Conservation (phyloP, 1,284 basidiomycete species). For the Rhodotorula mucilaginosa region DNA sequence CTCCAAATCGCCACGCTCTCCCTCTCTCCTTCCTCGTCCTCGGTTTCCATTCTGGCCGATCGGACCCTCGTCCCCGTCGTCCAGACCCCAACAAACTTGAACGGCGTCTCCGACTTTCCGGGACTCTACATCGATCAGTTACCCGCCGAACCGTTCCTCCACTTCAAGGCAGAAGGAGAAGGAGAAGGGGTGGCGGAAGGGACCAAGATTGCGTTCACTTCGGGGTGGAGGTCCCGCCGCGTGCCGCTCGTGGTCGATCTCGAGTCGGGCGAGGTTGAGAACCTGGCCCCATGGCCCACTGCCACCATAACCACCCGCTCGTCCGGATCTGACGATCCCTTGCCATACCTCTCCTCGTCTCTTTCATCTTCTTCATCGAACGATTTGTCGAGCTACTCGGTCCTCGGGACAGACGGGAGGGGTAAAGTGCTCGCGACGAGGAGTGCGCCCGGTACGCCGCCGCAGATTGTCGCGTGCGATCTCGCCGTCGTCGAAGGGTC, state of each 20-base stretch:
- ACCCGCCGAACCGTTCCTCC: slow-evolving; percentile 54
- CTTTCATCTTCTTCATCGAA: no score
- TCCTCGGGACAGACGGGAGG: slow-evolving; percentile 58
- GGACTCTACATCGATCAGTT: slow-evolving; percentile 63
- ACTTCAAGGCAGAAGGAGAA: slow-evolving; percentile 31
- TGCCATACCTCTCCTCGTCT: slow-evolving; percentile 21
- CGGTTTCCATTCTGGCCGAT: slow-evolving; percentile 1
- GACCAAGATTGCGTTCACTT: slow-evolving; percentile 52
- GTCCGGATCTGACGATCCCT: background rate
- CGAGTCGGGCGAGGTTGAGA: slow-evolving; percentile 41
- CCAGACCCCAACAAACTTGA: slow-evolving; percentile 45
- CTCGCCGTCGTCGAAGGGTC: background rate
- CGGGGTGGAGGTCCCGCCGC: slow-evolving; percentile 58
- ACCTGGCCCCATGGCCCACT: slow-evolving; percentile 29
- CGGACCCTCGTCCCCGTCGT: slow-evolving; percentile 53
- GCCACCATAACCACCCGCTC: background rate
- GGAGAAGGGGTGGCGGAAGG: background rate
- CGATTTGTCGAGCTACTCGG: slow-evolving; percentile 55
- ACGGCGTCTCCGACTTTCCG: slow-evolving; percentile 54
- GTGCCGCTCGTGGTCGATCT: slow-evolving; percentile 55
- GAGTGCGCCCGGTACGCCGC: slow-evolving; percentile 52
- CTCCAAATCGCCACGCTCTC: slow-evolving; percentile 54
- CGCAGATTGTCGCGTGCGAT: slow-evolving; percentile 14
- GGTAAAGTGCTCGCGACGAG: slow-evolving; percentile 56
- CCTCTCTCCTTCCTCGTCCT: background rate